Percentiles rank a stretch among this genome's conserved stretches.
Evolutionary conservation across 2,329 filamentous ascomycete genomes (phyloP).

Genomic region (Aspergillus transmontanensis): DNA sequence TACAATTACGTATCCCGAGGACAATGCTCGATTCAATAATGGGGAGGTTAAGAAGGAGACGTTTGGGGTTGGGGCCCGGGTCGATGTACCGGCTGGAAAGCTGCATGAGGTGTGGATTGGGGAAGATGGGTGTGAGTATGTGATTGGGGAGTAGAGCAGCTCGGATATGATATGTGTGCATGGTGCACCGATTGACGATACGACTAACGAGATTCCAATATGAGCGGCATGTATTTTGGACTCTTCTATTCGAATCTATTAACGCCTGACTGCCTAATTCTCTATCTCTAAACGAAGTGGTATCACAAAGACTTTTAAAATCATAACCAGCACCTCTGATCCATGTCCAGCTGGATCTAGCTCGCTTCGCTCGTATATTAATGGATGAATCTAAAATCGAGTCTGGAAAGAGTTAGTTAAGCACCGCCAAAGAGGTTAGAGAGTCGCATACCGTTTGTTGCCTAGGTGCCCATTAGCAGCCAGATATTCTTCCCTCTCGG

Average conservation of each 20-base stretch:
- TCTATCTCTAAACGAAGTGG: slow-evolving; percentile 4
- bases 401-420: slow-evolving; percentile 21
- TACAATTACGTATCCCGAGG: slow-evolving; percentile 60
- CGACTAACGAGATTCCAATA: not conserved
- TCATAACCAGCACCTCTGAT: not conserved
- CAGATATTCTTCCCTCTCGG: slow-evolving; percentile 42
- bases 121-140: slow-evolving; percentile 60
- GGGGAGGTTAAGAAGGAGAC: slow-evolving; percentile 52
- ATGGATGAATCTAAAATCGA: slow-evolving; percentile 43
- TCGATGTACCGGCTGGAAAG: slow-evolving; percentile 60
- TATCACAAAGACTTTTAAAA: not conserved
- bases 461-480: slow-evolving; percentile 41
- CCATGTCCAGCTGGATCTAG: slow-evolving; percentile 9
- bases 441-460: slow-evolving; percentile 44
- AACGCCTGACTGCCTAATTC: not conserved
- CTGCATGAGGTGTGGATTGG: slow-evolving; percentile 66
- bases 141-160: slow-evolving; percentile 56
- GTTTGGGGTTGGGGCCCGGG: slow-evolving; percentile 55
- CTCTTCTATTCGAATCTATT: not conserved
- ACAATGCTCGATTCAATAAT: slow-evolving; percentile 36
- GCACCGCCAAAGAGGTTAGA: not conserved
- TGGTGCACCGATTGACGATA: not conserved
- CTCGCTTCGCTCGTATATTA: slow-evolving; percentile 16
- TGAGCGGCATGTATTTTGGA: not conserved
- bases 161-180: not conserved